Evolutionary conservation across 2,329 filamentous ascomycete species (phyloP), one percentile per base, ranked within the genome.

Genomic region (Nothophaeocryptopus gaeumannii): DNA sequence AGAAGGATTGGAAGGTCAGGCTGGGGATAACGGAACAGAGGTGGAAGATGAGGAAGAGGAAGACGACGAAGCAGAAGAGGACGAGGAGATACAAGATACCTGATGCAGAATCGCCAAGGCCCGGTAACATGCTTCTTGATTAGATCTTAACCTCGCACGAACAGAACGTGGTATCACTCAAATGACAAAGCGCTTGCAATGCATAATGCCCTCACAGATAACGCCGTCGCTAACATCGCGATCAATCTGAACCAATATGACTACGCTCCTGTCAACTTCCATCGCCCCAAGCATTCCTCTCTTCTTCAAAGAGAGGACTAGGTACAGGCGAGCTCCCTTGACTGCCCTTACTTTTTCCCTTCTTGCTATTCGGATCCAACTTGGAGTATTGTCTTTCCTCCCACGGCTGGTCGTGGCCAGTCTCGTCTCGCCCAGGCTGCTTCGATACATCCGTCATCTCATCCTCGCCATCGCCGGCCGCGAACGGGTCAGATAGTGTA

Each of bases 401-500:
- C 65, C 65, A 67, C n/a, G 64, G 64, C 55, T 66, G 62, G 30
- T 58, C 35, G 8, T 53, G 50, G 3, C 58, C 63, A 8, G 43
- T 40, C 50, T 67, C 55, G 47, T 68, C 63, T 45, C 29, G 39
- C 9, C 56, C 62, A 15, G 46, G 29, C 44, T 55, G 26, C 31
- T 58, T 51, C 15, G 50, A 49, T 9, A 56, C 51, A 14, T 56
- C 42, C 35, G 32, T 45, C 34, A 45, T 55, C 9, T 65, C 64
- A 20, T 72, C 68, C 15, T 69, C 67, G 35, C 69, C 68, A 10
- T 73, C 70, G n/a, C 65, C 71, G 5, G 74, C 66, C 1, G 63
- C 63, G 49, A 76, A 74, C 0, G 74, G 69, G n/a, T 66, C 67
- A 42, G 71, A 65, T 1, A 77, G 65, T 30, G 73, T 74, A 59